Evolutionary conservation across 2,329 filamentous ascomycete species (phyloP), one percentile per base, ranked within the genome.

Genomic region (Arthrobotrys pseudoclavata): DNA sequence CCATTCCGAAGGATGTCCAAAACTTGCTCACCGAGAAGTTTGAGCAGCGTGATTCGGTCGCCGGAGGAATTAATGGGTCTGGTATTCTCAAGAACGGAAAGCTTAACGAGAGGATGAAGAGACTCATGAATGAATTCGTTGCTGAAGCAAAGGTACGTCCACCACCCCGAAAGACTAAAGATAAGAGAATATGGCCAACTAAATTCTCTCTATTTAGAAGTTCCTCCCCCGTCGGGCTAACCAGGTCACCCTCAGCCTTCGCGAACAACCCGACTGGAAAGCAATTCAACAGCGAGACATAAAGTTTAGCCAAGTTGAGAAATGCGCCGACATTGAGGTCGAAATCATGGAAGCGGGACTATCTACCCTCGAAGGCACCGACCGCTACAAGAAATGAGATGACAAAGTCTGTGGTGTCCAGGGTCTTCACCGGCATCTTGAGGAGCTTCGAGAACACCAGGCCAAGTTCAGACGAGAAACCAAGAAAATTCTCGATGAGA

Each of bases 311-410:
- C 34, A 42, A 6, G 72, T 66, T 0, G 72, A 76, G 20, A 31
- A 45, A 22, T 52, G 60, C 15, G 70, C 67, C 10, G 26, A 52
- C 1, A 12, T 70, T 1, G 66, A 70, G 26, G 47, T 70, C 15
- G 20, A 24, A 1, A 42, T 42, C 1, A 22, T 60, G 12, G 20
- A 66, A 18, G 0, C 0, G 0, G 20, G 40, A 6, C 15, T 76
- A 4, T 26, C 12, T 3, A 26, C 57, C 13, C 40, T 69, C 5
- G 48, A 64, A 10, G 1, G 2, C 4, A 60, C 45, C 12, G 18
- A 37, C 5, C 31, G 13, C 13, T 69, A 64, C n/a, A 37, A 29
- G 3, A 20, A 22, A 13, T 26, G 29, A 5, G 12, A 31, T 0
- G 20, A 63, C 5, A 62, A 55, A 29, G 18, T 13, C 10, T 5